Base-by-base conservation (phyloP, 768 basidiomycete species). In the Paxillus ammoniavirescens region DNA sequence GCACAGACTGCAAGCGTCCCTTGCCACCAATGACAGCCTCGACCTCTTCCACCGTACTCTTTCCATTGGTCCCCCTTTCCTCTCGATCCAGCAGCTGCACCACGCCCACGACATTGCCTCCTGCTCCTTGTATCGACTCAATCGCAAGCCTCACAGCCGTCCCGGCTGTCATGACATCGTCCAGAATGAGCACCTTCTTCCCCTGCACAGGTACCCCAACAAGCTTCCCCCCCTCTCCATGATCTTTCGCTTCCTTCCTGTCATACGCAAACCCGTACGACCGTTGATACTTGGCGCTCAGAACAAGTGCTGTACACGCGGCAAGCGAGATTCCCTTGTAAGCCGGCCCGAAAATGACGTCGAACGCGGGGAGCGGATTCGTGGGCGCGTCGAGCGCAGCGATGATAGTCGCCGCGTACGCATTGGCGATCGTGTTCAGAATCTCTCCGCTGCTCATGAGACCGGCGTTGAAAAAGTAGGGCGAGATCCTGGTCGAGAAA, bases 291-390 rank as follows among this genome's bases (percentile, higher is more conserved):
- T 82, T 76, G 12, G 86, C 80, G 52, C 86, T 79, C 35, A 99
- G 78, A 18, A 86, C 77, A 17, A 95, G 78, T 3, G 89, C 78
- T 3, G 95, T 91, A 33, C 88, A 81, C 0, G 95, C 89, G 0
- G 94, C 95, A 47, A 99, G 84, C 0, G 94, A 82, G 65, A 98
- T 98, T 23, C 93, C 96, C 74, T 98, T 98, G 76, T 98, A 98
- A 2, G 96, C 95, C 1, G 96, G 96, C 0, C 96, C 96, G 61
- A 98, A 97, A 33, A 98, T 79, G 42, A 98, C 81, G 61, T 96
- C 91, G 61, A 95, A 84, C 26, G 64, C 43, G 1, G 76, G 73
- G 6, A 79, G 53, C 9, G 47, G 63, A 38, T 21, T 62, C 49
- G 2, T 52, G 49, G 44, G 59, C 48, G 58, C 57, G 6, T 67